Evolutionary conservation across 371 early-diverging fungal species (phyloP).

Genomic region (Saksenaea vasiformis): DNA sequence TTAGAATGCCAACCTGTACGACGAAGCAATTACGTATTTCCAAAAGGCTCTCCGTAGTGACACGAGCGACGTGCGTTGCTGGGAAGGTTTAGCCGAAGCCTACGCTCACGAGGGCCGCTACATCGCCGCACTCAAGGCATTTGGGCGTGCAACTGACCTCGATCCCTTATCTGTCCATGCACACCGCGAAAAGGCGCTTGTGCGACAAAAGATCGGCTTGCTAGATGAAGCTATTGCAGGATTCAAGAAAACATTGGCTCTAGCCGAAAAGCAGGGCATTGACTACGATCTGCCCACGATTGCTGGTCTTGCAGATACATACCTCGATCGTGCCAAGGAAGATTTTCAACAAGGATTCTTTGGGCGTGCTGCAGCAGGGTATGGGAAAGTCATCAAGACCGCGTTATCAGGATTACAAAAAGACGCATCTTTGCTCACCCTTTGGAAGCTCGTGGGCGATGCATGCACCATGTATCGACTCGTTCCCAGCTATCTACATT

Average conservation of each 20-base stretch:
- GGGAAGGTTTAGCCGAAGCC: conserved; percentile 89
- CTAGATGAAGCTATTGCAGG: conserved; percentile 65
- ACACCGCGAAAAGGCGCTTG: conserved; percentile 57
- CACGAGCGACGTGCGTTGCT: conserved; percentile 64
- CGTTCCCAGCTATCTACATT: conserved; percentile 50
- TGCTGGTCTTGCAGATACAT: conserved; percentile 67
- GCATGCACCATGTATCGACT: conserved; percentile 57
- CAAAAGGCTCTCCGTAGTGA: conserved; percentile 80
- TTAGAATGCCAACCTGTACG: conserved; percentile 43
- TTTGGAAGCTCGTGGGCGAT: conserved; percentile 78
- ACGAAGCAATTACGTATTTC: conserved; percentile 77
- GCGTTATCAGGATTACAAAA: conserved; percentile 31
- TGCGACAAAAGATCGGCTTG: conserved; percentile 67
- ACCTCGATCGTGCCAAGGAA: conserved; percentile 63
- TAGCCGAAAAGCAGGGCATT: conserved; percentile 44
- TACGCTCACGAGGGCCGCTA: conserved; percentile 86
- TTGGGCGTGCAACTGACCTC: conserved; percentile 71
- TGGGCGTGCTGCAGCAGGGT: conserved; percentile 68
- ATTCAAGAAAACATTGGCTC: conserved; percentile 46
- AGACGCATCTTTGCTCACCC: conserved; percentile 37
- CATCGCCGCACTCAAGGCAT: conserved; percentile 81
- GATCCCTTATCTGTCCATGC: conserved; percentile 54
- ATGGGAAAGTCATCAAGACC: conserved; percentile 50
- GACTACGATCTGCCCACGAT: conserved; percentile 54
- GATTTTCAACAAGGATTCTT: conserved; percentile 70